Base-by-base conservation (phyloP, 2,329 filamentous ascomycete genomes). In the Aspergillus transmontanensis region DNA sequence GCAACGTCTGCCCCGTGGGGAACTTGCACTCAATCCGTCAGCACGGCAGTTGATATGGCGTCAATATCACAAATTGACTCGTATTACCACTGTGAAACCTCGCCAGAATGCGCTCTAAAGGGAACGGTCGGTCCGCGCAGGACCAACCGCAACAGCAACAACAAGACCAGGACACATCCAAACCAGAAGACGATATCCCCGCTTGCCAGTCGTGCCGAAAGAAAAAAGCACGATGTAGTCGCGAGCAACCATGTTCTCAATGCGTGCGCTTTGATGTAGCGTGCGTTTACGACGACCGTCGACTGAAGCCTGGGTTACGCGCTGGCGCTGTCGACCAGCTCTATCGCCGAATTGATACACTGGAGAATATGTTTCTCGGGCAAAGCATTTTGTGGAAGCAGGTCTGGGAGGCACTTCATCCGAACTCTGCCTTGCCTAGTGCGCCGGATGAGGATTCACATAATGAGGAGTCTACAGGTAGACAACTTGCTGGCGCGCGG, bases 141-240 rank as follows among this genome's bases (percentile, higher is more conserved):
- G 46, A 50, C 26, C 46, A 50, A 28, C 46, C 21, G 23, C 46
- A 30, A 30, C 45, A 48, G 21, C 10, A 10, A 34, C 46, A 50
- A 30, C 23, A 26, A 19, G 46, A 30, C 6, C 46, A 50, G 26
- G 26, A 50, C 12, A 5, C 46, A 4, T 30, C 46, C 23, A 50
- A 50, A 14, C 46, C 23, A 28, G 46, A 50, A 19, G 46, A 50
- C 67, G 12, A 50, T 50, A 61, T 68, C 4, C 68, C 69, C 1
- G 68, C 69, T 26, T 83, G 80, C 54, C 79, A 81, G 58, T 74
- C 78, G 0, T 83, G 81, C 67, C 78, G 80, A 5, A 79, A 76
- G 58, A 81, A 80, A 66, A 82, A 83, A 57, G 77, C 81, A 19
- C 80, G 79, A 50, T 83, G 81, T 68, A 78, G 79, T 30, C 71